These are phyloP conservation scores for Stagonosporopsis cucurbitacearum DNA, from an alignment of 2,329 filamentous ascomycete species.

Conservation along the genomic window DNA sequence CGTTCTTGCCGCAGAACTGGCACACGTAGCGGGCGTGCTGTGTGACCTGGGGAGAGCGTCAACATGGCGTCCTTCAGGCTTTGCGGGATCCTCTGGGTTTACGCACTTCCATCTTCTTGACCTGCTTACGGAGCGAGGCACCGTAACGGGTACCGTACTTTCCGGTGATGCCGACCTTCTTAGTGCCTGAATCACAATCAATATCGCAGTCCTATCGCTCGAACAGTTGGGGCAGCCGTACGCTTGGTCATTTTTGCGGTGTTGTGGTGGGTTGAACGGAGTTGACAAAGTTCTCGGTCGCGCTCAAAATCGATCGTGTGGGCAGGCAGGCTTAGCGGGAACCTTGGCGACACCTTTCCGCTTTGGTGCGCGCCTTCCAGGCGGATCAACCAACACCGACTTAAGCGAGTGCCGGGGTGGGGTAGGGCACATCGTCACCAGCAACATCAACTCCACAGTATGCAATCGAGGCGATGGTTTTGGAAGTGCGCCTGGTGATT, in stretches of 20 bases:
- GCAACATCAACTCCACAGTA: neutral
- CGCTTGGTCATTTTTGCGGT: slow-evolving; percentile 63
- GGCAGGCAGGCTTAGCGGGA: slow-evolving; percentile 17
- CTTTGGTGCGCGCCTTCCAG: slow-evolving; percentile 9
- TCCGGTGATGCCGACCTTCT: slow-evolving; percentile 93
- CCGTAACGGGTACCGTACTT: slow-evolving; percentile 97
- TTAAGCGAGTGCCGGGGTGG: slow-evolving; percentile 12
- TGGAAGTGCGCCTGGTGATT: neutral
- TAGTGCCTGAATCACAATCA: slow-evolving; percentile 39
- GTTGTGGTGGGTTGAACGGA: slow-evolving; percentile 29
- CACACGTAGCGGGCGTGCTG: slow-evolving; percentile 96
- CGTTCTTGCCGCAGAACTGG: slow-evolving; percentile 93
- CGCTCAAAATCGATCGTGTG: slow-evolving; percentile 18
- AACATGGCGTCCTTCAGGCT: slow-evolving; percentile 25
- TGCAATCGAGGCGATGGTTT: neutral
- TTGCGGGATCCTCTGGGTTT: slow-evolving; percentile 15
- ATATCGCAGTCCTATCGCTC: slow-evolving; percentile 18
- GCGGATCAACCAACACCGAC: slow-evolving; percentile 19
- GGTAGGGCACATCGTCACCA: neutral
- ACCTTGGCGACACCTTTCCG: slow-evolving; percentile 13
- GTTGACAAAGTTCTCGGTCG: slow-evolving; percentile 24
- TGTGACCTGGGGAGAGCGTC: slow-evolving; percentile 65
- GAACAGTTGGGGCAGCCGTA: slow-evolving; percentile 28
- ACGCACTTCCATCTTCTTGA: slow-evolving; percentile 92
- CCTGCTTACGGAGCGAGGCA: slow-evolving; percentile 98